phyloP scores from a whole-genome alignment of 192 early-diverging fungal species.

The Linnemannia zychae region DNA sequence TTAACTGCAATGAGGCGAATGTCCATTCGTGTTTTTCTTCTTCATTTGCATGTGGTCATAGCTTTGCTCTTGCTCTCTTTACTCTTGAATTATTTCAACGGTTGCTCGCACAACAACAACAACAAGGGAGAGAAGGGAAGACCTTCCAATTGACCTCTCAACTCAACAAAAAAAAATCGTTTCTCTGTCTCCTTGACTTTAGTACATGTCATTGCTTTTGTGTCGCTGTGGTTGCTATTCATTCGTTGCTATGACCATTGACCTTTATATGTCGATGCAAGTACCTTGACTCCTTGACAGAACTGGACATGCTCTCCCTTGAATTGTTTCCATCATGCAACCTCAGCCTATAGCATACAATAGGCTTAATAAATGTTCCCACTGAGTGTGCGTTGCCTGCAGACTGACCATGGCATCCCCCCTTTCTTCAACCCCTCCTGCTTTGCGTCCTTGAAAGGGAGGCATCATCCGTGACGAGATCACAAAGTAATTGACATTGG shows the following conservation, averaged over 20 bases:
- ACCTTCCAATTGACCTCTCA: too few relatives aligned
- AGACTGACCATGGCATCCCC: neutral
- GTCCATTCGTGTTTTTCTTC: neutral
- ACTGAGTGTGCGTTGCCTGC: neutral
- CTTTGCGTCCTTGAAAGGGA: neutral
- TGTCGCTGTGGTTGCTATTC: neutral
- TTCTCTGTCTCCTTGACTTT: constrained; percentile 8
- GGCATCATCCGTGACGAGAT: neutral
- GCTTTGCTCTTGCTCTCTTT: neutral
- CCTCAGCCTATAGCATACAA: neutral
- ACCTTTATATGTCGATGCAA: neutral
- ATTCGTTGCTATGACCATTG: neutral
- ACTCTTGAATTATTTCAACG: neutral
- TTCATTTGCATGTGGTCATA: neutral
- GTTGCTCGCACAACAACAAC: constrained; percentile 4
- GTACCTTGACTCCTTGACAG: neutral
- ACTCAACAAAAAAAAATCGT: constrained; percentile 13
- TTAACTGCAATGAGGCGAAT: neutral
- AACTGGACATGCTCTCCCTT: constrained; percentile 2
- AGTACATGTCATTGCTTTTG: neutral
- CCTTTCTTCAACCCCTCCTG: constrained; percentile 4
- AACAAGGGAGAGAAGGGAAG: neutral
- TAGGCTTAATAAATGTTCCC: neutral
- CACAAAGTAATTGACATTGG: constrained; percentile 5
- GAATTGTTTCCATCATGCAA: constrained; percentile 15